phyloP scores from a whole-genome alignment of 169 alveolate genomes.

The Eimeria falciformis region DNA sequence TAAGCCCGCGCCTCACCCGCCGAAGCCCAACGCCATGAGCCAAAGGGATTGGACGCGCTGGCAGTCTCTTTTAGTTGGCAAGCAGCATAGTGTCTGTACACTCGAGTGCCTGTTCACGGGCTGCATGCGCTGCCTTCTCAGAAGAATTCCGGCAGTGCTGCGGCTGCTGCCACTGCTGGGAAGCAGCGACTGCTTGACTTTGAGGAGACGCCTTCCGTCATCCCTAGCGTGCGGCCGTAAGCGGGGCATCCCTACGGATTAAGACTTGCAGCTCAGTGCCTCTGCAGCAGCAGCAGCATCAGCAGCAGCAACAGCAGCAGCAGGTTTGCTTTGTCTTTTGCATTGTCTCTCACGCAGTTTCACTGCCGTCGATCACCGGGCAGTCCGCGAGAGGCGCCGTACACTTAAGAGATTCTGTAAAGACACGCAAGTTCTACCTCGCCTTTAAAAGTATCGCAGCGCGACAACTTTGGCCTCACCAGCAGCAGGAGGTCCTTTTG shows the following conservation, averaged over 20 bases:
- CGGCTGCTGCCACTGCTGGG: background rate
- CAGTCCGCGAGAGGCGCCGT: conserved; percentile 37
- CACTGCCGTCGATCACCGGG: conserved; percentile 47
- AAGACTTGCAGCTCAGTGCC: background rate
- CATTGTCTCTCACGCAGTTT: background rate
- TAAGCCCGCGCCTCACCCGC: background rate
- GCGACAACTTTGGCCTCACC: too few species aligned
- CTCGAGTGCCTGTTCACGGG: too few species aligned
- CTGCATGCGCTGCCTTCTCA: too few species aligned
- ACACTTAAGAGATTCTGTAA: conserved; percentile 9
- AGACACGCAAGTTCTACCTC: too few species aligned
- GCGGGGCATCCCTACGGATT: background rate
- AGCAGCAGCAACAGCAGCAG: background rate
- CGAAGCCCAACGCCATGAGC: background rate
- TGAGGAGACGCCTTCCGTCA: background rate
- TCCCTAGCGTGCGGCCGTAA: background rate
- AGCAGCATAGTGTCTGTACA: background rate
- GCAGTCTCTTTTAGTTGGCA: background rate
- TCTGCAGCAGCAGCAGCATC: conserved; percentile 14
- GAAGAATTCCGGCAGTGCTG: background rate
- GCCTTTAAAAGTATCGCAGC: too few species aligned
- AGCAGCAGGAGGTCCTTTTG: background rate
- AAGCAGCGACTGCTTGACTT: background rate
- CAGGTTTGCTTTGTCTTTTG: background rate
- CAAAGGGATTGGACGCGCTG: background rate